Base-by-base conservation (phyloP, 306 rosid genomes). In the Aeschynomene evenia region DNA sequence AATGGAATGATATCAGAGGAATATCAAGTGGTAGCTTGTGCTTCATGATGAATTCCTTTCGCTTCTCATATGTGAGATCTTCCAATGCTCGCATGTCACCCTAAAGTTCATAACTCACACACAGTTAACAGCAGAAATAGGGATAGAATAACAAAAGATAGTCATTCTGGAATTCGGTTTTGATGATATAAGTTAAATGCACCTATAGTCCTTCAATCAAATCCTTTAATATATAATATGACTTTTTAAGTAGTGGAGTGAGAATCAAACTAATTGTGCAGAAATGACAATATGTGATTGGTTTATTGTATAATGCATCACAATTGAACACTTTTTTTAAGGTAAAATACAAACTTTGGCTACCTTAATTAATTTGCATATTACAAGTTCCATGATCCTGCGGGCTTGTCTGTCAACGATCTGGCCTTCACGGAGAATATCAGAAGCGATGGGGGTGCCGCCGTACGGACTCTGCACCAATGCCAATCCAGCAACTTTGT, bases 401-500 rank as follows among this genome's bases (percentile, higher is more conserved):
- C 86, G 79, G 43, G 86, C 77, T 85, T 86, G 92, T 78, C 83
- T 86, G 85, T 92, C 88, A n/a, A 73, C 92, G 19, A 92, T 79
- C 81, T 89, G 98, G 74, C 96, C 98, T 46, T 87, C 79, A 0
- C 92, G 88, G 63, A 92, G 90, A 51, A 73, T 77, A 80, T 84
- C 96, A 26, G 96, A 92, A 80, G 92, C 92, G 69, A 89, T 50
- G 3, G 98, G 92, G 52, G 92, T 87, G 79, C 98, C 96, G 26
- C 92, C 98, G 43, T 84, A 86, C 14, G 96, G 98, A 78, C 89
- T 84, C 66, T 89, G 96, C 5, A 89, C 89, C 58, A 87, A 69
- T 34, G 95, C 98, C 81, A 89, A 81, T 75, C 89, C 96, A 75
- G 88, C 96, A 43, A 92, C 95, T 81, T 87, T 92, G 85, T 72